These are phyloP conservation scores for Jamesozyma hellenica DNA, from an alignment of 805 yeast species.

Conservation along the genomic window DNA sequence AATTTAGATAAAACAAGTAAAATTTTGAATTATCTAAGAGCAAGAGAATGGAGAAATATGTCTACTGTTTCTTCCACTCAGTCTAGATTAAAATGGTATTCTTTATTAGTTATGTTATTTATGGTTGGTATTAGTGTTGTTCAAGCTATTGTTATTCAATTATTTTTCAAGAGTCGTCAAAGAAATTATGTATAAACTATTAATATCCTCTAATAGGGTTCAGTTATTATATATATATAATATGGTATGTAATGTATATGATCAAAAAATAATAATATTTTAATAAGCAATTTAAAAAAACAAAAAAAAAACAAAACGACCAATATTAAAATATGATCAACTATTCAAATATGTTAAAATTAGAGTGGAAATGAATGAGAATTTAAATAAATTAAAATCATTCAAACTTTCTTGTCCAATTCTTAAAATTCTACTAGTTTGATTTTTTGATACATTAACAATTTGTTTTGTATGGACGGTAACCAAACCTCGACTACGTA, in stretches of 20 bases:
- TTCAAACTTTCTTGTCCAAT: constrained; percentile 16
- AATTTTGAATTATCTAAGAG: constrained; percentile 76
- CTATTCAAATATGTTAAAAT: constrained; percentile 21
- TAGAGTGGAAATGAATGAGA: constrained; percentile 18
- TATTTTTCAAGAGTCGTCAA: constrained; percentile 53
- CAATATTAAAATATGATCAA: neutral
- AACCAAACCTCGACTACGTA: constrained; percentile 18
- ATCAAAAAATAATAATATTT: too few species aligned
- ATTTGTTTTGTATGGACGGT: constrained; percentile 12
- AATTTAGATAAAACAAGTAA: constrained; percentile 49
- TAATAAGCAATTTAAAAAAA: too few species aligned
- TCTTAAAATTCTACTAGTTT: constrained; percentile 10
- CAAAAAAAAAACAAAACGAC: neutral
- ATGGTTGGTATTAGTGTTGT: constrained; percentile 69
- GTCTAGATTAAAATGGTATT: constrained; percentile 66
- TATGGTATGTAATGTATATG: too few species aligned
- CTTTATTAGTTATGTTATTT: constrained; percentile 56
- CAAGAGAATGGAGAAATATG: constrained; percentile 95
- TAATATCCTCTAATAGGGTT: too few species aligned
- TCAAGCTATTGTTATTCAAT: constrained; percentile 74
- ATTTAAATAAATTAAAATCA: constrained; percentile 16
- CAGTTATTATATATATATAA: neutral
- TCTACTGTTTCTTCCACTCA: constrained; percentile 78
- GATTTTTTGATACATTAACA: constrained; percentile 3
- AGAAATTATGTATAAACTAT: constrained; percentile 29